A percentile compares a stretch with the other conserved stretches of the same genome.
phyloP scores from a whole-genome alignment of 345 rosid species.

The Eucalyptus decipiens region DNA sequence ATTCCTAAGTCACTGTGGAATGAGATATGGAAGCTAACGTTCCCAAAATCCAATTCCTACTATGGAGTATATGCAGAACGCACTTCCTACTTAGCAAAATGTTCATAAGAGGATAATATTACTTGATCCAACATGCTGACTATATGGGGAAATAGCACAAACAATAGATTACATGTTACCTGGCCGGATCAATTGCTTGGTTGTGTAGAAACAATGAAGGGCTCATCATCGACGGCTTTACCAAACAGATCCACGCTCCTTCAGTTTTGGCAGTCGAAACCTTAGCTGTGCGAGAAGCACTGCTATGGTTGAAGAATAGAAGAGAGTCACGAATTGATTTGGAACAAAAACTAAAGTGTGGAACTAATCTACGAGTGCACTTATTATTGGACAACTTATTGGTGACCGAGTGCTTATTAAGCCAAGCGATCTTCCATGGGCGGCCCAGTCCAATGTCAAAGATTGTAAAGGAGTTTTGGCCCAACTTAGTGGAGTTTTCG shows the following conservation, averaged over 20 bases:
- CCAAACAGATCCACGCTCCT: background rate
- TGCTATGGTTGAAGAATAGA: background rate
- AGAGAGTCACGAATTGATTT: too few species aligned
- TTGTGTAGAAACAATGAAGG: background rate
- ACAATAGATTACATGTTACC: too few species aligned
- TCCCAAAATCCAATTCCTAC: too few species aligned
- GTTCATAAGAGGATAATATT: background rate
- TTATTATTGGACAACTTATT: background rate
- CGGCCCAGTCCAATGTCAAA: background rate
- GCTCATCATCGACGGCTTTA: background rate
- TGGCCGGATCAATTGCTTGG: accelerated
- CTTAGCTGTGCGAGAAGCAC: background rate
- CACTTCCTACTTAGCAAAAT: background rate
- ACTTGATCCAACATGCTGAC: background rate
- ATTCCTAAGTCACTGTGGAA: background rate
- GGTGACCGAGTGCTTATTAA: background rate
- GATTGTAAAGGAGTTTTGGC: background rate
- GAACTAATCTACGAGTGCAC: background rate
- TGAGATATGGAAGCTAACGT: background rate
- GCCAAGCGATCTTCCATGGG: background rate
- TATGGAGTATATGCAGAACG: background rate
- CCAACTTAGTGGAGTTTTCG: accelerated
- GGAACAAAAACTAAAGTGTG: too few species aligned
- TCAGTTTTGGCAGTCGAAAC: too few species aligned
- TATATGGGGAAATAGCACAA: background rate